Evolutionary conservation across 2,329 filamentous ascomycete species (phyloP), one percentile per base, ranked within the genome.

Genomic region (Apiospora sp.): DNA sequence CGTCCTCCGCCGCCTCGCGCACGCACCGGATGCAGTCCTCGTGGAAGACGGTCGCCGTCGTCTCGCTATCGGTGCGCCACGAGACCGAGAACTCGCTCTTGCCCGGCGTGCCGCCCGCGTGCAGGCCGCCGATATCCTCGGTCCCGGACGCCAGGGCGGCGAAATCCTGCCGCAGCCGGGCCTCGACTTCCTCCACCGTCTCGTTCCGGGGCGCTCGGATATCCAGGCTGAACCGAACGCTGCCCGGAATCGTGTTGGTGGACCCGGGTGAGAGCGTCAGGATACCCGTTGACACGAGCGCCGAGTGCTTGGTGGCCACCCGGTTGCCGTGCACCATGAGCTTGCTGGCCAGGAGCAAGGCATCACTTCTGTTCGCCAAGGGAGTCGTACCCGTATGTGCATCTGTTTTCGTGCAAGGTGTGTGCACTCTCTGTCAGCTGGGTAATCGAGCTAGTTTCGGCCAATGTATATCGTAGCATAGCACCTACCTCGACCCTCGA

Each of bases 371-470:
- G 72, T 90, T 88, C 46, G 85, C 83, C 68, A 94, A 89, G 43
- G 91, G 90, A 0, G 93, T 95, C 0, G 93, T 94, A 0, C 93
- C 93, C 0, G 93, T 94, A 78, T 95, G 93, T 6, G 89, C 89
- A 76, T 94, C 92, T 41, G 27, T 76, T 61, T 22, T 2, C 3
- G 19, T 27, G 48, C 1, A 12, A 12, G 8, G 2, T 64, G 27
- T 4, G 24, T 27, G 37, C 37, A 41, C 37, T 41, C 37, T 1
- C 7, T 14, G 5, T 68, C n/a, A 58, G 34, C 34, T n/a, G 12
- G 8, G 16, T 34, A 14, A 22, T n/a, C 34, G 19, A 41, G 34
- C 41, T 24, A 64, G 10, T 41, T 24, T 41, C 5, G 16, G 16
- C n/a, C 22, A 64, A 54, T 24, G 30, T n/a, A 19, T 44, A 22